Conservation (phyloP, 129 eudicot species). For the Pseudognaphalium luteoalbum region DNA sequence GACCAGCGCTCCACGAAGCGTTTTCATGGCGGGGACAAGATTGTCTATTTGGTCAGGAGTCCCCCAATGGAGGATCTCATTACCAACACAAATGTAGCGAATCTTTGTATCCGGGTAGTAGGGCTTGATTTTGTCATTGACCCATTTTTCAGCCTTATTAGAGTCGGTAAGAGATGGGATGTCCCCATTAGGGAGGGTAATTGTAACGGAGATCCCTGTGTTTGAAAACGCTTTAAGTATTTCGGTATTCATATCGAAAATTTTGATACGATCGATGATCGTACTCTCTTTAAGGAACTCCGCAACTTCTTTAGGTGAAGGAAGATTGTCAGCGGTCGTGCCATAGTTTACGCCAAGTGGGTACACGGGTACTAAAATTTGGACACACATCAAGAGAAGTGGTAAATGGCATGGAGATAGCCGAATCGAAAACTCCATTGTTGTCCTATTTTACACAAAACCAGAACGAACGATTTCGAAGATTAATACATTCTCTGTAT, state of each 20-base stretch:
- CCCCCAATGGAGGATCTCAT: slow-evolving; percentile 52
- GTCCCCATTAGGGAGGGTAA: slow-evolving; percentile 49
- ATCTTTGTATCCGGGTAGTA: slow-evolving; percentile 51
- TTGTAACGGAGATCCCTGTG: slow-evolving; percentile 47
- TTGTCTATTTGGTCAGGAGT: slow-evolving; percentile 34
- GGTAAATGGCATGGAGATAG: not conserved
- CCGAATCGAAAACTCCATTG: slow-evolving; percentile 25
- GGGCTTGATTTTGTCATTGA: slow-evolving; percentile 41
- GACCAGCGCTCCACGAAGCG: slow-evolving; percentile 38
- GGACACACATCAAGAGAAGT: slow-evolving; percentile 15
- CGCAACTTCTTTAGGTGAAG: slow-evolving; percentile 55
- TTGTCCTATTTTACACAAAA: not conserved
- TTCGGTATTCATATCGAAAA: slow-evolving; percentile 54
- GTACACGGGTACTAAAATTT: slow-evolving; percentile 17
- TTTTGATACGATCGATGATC: slow-evolving; percentile 47
- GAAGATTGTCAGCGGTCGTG: slow-evolving; percentile 57
- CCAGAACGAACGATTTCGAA: not conserved
- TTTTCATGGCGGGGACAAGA: slow-evolving; percentile 51
- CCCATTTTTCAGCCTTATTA: slow-evolving; percentile 49
- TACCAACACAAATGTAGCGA: slow-evolving; percentile 52
- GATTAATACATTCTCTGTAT: slow-evolving; percentile 13
- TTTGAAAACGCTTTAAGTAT: slow-evolving; percentile 50
- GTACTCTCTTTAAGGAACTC: slow-evolving; percentile 45
- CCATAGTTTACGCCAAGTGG: slow-evolving; percentile 64
- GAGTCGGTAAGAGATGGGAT: slow-evolving; percentile 39